Percentiles rank a stretch among this genome's conserved stretches.
Conservation (phyloP, 106 monocot species). For the Hemerocallis citrina region DNA sequence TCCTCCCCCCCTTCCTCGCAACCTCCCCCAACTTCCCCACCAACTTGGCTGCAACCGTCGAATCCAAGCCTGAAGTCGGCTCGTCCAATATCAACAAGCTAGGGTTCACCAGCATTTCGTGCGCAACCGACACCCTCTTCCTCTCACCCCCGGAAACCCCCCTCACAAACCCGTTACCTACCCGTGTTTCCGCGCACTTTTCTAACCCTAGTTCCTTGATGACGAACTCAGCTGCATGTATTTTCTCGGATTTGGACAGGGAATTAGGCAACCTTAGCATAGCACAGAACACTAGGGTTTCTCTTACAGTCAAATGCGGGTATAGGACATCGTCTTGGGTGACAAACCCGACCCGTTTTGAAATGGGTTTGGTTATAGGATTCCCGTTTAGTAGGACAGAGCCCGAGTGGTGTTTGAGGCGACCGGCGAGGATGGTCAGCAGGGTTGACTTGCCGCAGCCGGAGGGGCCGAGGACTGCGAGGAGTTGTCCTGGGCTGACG, state of each 20-base stretch:
- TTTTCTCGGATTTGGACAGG: conserved; percentile 23
- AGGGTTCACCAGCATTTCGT: conserved; percentile 73
- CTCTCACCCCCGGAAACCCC: no score
- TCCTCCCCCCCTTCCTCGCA: conserved; percentile 53
- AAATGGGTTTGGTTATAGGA: conserved; percentile 1
- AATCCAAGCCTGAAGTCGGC: no score
- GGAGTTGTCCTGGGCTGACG: conserved; percentile 48
- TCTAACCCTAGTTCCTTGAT: conserved; percentile 63
- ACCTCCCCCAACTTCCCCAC: conserved; percentile 33
- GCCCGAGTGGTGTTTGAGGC: conserved; percentile 23
- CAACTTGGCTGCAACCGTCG: conserved; percentile 62
- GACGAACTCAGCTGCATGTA: conserved; percentile 45
- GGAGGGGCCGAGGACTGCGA: conserved; percentile 77
- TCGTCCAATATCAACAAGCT: conserved; percentile 58
- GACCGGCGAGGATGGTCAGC: conserved; percentile 46
- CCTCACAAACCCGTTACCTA: conserved; percentile 48
- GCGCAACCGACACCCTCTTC: conserved; percentile 78
- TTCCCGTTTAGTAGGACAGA: conserved; percentile 26
- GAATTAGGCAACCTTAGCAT: conserved; percentile 50
- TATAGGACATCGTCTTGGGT: no score
- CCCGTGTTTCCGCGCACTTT: conserved; percentile 50
- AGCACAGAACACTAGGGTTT: conserved; percentile 69
- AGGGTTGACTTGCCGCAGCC: conserved; percentile 86
- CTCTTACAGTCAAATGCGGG: conserved; percentile 69
- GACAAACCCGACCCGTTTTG: conserved; percentile 46